Evolutionary conservation across 2,329 filamentous ascomycete genomes (phyloP).

Genomic region (Pyrenophora teres): DNA sequence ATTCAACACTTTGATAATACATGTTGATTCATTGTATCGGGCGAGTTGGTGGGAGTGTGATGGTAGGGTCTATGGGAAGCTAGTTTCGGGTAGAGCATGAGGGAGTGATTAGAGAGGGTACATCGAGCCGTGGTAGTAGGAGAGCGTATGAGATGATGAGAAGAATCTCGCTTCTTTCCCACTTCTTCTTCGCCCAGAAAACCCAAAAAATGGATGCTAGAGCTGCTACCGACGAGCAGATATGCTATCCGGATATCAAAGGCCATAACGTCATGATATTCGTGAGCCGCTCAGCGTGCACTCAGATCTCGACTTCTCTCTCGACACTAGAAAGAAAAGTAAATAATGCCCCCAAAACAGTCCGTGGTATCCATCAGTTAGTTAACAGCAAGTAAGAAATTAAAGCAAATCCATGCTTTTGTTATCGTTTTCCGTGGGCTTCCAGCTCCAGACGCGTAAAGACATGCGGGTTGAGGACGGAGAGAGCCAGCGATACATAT

Average conservation of each 20-base stretch:
- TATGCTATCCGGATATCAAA: conserved; percentile 47
- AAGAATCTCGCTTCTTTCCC: conserved; percentile 18
- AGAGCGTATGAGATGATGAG: conserved; percentile 15
- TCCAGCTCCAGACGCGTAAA: conserved; percentile 4
- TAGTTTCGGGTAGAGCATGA: conserved; percentile 16
- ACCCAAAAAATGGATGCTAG: conserved; percentile 30
- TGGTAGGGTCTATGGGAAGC: conserved; percentile 7
- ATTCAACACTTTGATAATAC: conserved; percentile 11
- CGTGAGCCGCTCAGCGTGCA: conserved; percentile 49
- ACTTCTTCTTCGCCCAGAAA: conserved; percentile 24
- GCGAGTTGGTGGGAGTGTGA: conserved; percentile 12
- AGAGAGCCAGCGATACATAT: conserved; percentile 1
- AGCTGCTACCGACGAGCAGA: conserved; percentile 36
- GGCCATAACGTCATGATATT: conserved; percentile 51
- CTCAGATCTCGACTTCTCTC: conserved; percentile 24
- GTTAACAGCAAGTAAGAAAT: conserved; percentile 36
- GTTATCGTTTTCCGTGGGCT: conserved; percentile 13
- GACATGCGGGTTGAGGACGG: conserved; percentile 5
- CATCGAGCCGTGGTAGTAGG: conserved; percentile 10
- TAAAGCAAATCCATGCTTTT: conserved; percentile 44
- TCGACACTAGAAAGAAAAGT: conserved; percentile 35
- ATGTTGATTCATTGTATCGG: conserved; percentile 18
- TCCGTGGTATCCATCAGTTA: conserved; percentile 43
- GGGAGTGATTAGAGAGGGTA: conserved; percentile 24
- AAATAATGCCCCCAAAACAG: conserved; percentile 34